These are phyloP conservation scores for Schizosaccharomyces octosporus DNA, from an alignment of 805 yeast genomes.

Conservation along the genomic window DNA sequence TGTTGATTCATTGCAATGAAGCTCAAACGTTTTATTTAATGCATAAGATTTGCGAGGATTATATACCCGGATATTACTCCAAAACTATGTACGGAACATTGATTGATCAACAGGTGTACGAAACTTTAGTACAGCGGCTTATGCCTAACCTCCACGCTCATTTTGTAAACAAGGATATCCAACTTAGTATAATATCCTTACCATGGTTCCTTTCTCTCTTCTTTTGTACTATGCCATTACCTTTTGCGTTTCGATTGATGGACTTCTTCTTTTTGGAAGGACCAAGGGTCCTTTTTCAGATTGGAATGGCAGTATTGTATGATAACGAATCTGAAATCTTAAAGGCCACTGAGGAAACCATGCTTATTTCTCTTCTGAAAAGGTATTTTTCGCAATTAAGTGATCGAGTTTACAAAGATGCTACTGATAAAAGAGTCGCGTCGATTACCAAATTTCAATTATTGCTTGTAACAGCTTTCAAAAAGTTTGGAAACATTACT, in stretches of 20 bases:
- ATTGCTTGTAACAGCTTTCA: conserved; percentile 70
- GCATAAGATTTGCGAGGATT: conserved; percentile 54
- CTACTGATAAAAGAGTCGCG: conserved; percentile 37
- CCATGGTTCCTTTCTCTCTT: conserved; percentile 92
- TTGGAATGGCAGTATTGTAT: conserved; percentile 72
- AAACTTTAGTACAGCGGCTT: conserved; percentile 62
- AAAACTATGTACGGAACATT: conserved; percentile 94
- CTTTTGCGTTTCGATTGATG: conserved; percentile 71
- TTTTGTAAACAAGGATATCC: conserved; percentile 55
- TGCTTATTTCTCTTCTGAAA: conserved; percentile 64
- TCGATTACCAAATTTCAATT: conserved; percentile 70
- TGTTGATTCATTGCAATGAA: conserved; percentile 51
- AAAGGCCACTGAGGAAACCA: conserved; percentile 71
- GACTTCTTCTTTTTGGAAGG: conserved; percentile 85
- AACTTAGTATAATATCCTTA: conserved; percentile 74
- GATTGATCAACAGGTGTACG: conserved; percentile 82
- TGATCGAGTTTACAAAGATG: conserved; percentile 43
- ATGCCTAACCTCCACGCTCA: conserved; percentile 80
- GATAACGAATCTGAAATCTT: conserved; percentile 68
- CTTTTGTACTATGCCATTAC: conserved; percentile 80
- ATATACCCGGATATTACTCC: conserved; percentile 88
- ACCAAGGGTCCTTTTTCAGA: conserved; percentile 68
- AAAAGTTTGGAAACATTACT: conserved; percentile 60
- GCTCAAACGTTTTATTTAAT: conserved; percentile 95
- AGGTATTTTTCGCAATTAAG: conserved; percentile 57